Evolutionary conservation across 2,329 filamentous ascomycete genomes (phyloP).

Genomic region (Xylariaceae sp.): DNA sequence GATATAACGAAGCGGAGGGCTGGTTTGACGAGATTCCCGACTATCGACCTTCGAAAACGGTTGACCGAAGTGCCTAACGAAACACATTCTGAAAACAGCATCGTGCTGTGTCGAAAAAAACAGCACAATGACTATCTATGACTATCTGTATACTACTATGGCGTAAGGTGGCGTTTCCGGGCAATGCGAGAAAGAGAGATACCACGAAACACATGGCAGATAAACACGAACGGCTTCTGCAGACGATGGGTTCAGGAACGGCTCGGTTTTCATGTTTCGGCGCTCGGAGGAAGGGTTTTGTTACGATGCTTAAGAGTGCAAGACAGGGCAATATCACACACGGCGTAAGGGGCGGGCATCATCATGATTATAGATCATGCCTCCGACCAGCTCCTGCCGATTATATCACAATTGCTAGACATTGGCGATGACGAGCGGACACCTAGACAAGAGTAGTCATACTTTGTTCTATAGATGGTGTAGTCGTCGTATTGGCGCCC

Average conservation of each 20-base stretch:
- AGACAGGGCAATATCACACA: no score
- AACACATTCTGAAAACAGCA: neutral
- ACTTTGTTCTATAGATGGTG: no score
- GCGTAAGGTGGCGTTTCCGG: constrained; percentile 1
- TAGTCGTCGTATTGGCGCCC: no score
- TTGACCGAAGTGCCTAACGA: constrained; percentile 37
- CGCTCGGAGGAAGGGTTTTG: no score
- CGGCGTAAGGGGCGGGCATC: no score
- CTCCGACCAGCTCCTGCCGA: no score
- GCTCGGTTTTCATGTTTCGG: no score
- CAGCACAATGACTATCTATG: constrained; percentile 5
- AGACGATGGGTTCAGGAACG: constrained; percentile 1
- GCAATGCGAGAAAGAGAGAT: constrained; percentile 10
- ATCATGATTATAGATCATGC: no score
- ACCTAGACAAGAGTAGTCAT: no score
- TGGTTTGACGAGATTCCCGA: constrained; percentile 86
- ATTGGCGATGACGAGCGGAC: no score
- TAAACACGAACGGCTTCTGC: constrained; percentile 4
- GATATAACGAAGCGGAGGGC: constrained; percentile 73
- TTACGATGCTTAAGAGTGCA: no score
- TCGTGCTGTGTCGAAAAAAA: constrained; percentile 1
- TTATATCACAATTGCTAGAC: no score
- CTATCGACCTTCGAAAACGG: constrained; percentile 69
- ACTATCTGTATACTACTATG: neutral
- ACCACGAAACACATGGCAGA: constrained; percentile 15